Percentiles rank a stretch among this genome's conserved stretches.
These are phyloP conservation scores for Fusarium buharicum DNA, from an alignment of 2,329 filamentous ascomycete genomes.

Conservation along the genomic window DNA sequence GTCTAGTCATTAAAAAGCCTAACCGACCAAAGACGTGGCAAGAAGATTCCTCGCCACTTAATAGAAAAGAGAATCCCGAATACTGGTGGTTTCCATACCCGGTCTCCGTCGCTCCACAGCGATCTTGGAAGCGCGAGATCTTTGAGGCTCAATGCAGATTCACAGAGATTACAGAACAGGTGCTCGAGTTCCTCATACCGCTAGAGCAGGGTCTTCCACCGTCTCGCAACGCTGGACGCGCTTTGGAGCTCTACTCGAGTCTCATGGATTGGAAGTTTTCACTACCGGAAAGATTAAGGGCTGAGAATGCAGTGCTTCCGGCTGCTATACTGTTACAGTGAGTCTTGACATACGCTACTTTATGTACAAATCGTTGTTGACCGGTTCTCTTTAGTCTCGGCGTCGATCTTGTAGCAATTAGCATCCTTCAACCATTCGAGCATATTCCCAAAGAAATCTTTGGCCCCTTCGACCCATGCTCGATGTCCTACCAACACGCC, in stretches of 20 bases:
- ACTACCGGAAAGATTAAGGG: slow-evolving; percentile 16
- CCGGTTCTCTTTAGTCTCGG: background rate
- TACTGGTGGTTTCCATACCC: slow-evolving; percentile 36
- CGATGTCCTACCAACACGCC: slow-evolving; percentile 22
- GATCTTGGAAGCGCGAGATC: slow-evolving; percentile 24
- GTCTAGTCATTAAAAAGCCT: slow-evolving; percentile 12
- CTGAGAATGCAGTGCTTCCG: slow-evolving; percentile 22
- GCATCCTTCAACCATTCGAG: slow-evolving; percentile 25
- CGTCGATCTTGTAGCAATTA: slow-evolving; percentile 22
- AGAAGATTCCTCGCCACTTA: slow-evolving; percentile 5
- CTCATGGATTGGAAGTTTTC: slow-evolving; percentile 31
- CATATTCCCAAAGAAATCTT: slow-evolving; percentile 16
- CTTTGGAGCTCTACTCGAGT: slow-evolving; percentile 13
- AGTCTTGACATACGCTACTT: background rate
- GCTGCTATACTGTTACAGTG: slow-evolving; percentile 24
- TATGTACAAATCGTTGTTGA: background rate
- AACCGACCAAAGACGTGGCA: slow-evolving; percentile 16
- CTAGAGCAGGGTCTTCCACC: slow-evolving; percentile 4
- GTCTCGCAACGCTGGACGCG: background rate
- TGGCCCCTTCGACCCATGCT: slow-evolving; percentile 19
- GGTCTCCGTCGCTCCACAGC: slow-evolving; percentile 6
- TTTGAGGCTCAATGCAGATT: slow-evolving; percentile 26
- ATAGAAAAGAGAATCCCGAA: slow-evolving; percentile 15
- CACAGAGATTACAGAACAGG: slow-evolving; percentile 25
- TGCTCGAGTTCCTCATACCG: slow-evolving; percentile 22